Evolutionary conservation across 192 early-diverging fungal genomes (phyloP).

Genomic region (Entomortierella chlamydospora): DNA sequence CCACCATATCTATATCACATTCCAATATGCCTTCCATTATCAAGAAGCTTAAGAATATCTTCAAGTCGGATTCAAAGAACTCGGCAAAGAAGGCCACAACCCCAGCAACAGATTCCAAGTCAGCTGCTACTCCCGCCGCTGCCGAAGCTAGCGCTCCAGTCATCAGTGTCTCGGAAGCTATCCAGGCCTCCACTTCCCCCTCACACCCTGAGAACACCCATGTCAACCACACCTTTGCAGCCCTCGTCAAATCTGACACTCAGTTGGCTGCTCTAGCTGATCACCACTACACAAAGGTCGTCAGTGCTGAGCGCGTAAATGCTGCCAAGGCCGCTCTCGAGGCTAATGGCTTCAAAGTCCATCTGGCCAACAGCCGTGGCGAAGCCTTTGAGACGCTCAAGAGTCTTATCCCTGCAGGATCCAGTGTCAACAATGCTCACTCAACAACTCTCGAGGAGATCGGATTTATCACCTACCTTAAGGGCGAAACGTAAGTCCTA

Average conservation of each 20-base stretch:
- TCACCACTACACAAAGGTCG: conserved; percentile 34
- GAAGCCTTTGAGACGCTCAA: conserved; percentile 55
- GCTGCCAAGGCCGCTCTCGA: conserved; percentile 49
- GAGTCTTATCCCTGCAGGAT: conserved; percentile 53
- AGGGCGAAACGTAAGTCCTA: conserved; percentile 43
- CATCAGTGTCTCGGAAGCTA: neutral
- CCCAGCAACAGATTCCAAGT: neutral
- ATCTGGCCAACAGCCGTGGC: conserved; percentile 32
- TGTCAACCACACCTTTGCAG: conserved; percentile 46
- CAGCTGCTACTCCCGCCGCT: conserved; percentile 4
- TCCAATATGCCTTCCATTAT: conserved; percentile 48
- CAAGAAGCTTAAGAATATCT: conserved; percentile 44
- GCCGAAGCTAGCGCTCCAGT: neutral
- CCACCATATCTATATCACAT: neutral
- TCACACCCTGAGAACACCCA: conserved; percentile 46
- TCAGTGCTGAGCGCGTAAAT: conserved; percentile 23
- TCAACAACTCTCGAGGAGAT: conserved; percentile 58
- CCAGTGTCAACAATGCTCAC: conserved; percentile 55
- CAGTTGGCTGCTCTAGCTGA: conserved; percentile 43
- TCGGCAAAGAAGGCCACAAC: neutral
- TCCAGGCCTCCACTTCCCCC: conserved; percentile 4
- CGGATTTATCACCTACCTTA: conserved; percentile 58
- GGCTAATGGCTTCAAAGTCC: conserved; percentile 51
- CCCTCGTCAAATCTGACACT: conserved; percentile 42
- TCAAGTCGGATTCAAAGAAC: conserved; percentile 42